Evolutionary conservation across 176 grass and related monocot species (phyloP), one percentile per base, ranked within the genome.

Genomic region (Oryza meridionalis): DNA sequence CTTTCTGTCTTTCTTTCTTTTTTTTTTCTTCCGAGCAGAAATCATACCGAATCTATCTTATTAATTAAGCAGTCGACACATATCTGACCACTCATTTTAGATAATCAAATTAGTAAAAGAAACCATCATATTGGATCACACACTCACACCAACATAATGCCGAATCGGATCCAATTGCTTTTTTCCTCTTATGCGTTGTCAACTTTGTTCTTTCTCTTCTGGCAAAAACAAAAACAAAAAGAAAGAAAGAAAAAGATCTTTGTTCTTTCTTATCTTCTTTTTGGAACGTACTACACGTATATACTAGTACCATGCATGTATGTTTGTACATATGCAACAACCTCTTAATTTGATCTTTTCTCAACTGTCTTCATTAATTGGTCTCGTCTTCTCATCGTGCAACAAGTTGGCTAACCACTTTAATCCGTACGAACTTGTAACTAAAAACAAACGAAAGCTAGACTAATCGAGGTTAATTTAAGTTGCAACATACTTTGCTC

Each of bases 381-480:
- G 8, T 38, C 3, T 69, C 14, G 67, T 69, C 68, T 24, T 24
- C 19, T 24, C 19, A 24, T 73, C 42, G 44, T 49, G 71, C 44
- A 17, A 64, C 44, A 50, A 77, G 53, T 77, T 22, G 75, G 75
- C 32, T 33, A 16, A 16, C 74, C 33, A 62, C 53, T 42, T 35
- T 1, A 58, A 55, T 55, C 16, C 4, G 46, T 24, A 40, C 32
- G 22, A 63, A 73, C 21, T 53, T 6, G 50, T 5, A 11, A 53
- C 16, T 9, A 61, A 22, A 61, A n/a, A 22, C 55, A 61, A 61
- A 61, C 29, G 2, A 7, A 22, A 22, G 21, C 0, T 61, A n/a
- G 3, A 61, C 46, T 2, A 55, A 16, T 55, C 51, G 51, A 55
- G 51, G 51, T 55, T 55, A 17, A 19, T 55, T 55, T 19, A 55